phyloP scores from a whole-genome alignment of 768 basidiomycete species.

The Pleurotus pulmonarius region DNA sequence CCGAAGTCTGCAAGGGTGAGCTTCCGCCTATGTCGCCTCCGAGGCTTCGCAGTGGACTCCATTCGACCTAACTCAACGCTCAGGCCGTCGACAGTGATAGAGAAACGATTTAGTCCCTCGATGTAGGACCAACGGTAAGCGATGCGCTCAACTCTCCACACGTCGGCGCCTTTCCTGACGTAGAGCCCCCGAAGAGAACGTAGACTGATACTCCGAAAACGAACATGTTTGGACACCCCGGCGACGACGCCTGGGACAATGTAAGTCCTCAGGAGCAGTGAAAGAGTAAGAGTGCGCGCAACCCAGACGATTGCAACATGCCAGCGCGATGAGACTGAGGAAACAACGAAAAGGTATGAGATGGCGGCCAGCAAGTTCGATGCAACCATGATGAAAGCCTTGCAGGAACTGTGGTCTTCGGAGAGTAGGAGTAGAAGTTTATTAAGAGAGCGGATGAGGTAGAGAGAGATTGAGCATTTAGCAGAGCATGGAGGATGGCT shows the following conservation, averaged over 20 bases:
- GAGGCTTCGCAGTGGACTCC: conserved; percentile 19
- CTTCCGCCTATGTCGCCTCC: conserved; percentile 33
- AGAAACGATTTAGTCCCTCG: conserved; percentile 52
- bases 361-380: not conserved
- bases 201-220: conserved; percentile 69
- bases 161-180: conserved; percentile 50
- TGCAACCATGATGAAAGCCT: not conserved
- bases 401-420: not conserved
- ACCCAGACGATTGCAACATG: conserved; percentile 44
- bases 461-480: not conserved
- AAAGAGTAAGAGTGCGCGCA: conserved; percentile 47
- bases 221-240: conserved; percentile 58
- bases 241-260: conserved; percentile 62
- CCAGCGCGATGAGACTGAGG: conserved; percentile 24
- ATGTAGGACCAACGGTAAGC: conserved; percentile 53
- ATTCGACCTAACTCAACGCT: conserved; percentile 44
- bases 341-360: not conserved
- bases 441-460: not conserved
- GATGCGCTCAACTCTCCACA: conserved; percentile 66
- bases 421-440: not conserved
- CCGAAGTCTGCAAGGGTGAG: conserved; percentile 46
- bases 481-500: not conserved
- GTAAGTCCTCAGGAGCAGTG: conserved; percentile 60
- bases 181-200: conserved; percentile 78
- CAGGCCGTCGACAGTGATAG: conserved; percentile 59